Evolutionary conservation across 345 rosid species (phyloP).

Genomic region (Turnera subulata): DNA sequence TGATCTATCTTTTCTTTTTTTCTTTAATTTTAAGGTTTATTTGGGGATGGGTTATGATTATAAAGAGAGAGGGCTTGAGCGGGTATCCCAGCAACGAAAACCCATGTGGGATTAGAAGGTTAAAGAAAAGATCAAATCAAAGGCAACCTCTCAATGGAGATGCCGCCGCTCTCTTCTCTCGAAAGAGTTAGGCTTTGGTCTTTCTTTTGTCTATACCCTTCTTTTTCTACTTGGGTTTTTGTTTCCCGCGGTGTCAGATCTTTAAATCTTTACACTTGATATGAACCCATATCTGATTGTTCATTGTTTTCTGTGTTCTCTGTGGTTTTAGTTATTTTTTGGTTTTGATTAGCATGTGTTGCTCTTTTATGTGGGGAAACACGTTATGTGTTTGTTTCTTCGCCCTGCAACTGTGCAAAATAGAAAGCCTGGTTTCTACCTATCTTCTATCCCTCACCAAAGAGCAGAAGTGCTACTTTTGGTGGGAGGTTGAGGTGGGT

Average conservation of each 20-base stretch:
- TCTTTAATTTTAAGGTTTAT: too few relatives aligned
- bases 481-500: not conserved
- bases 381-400: conserved; percentile 16
- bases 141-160: conserved; percentile 1
- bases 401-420: conserved; percentile 35
- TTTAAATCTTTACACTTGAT: conserved; percentile 45
- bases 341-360: conserved; percentile 22
- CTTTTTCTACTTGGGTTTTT: conserved; percentile 20
- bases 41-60: conserved; percentile 54
- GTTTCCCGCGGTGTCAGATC: conserved; percentile 26
- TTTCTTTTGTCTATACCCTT: conserved; percentile 6
- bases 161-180: conserved; percentile 17
- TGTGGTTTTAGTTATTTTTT: not conserved
- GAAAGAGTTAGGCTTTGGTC: conserved; percentile 24
- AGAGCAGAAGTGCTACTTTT: conserved; percentile 7
- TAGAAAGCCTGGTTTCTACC: conserved; percentile 24
- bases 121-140: not conserved
- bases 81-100: conserved; percentile 20
- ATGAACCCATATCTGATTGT: conserved; percentile 31
- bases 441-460: not conserved
- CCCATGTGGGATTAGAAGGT: conserved; percentile 9
- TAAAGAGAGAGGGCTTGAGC: conserved; percentile 62
- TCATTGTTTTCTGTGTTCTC: not conserved
- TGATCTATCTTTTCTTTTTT: too few relatives aligned
- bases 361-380: conserved; percentile 16